A percentile compares a stretch with the other conserved stretches of the same genome.
Evolutionary conservation across 169 alveolate genomes (phyloP).

Genomic region (Eimeria maxima): DNA sequence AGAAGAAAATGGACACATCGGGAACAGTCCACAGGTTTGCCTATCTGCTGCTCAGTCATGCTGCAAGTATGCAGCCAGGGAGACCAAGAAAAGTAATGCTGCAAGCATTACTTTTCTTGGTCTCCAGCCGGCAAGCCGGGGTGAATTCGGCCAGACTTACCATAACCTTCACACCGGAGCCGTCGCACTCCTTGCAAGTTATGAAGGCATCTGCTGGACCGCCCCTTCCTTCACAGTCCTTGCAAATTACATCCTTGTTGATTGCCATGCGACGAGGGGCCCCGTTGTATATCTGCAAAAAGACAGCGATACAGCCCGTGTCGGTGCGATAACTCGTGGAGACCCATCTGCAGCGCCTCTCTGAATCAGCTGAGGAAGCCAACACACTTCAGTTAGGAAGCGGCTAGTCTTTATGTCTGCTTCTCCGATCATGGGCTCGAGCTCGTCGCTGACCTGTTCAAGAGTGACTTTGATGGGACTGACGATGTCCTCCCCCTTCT

Average conservation of each 20-base stretch:
- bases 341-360: too few species aligned
- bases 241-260: constrained; percentile 96
- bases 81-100: too few species aligned
- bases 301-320: background rate
- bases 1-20: too few species aligned
- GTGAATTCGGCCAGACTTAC: constrained; percentile 28
- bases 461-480: constrained; percentile 95
- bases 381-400: background rate
- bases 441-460: constrained; percentile 93
- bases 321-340: too few species aligned
- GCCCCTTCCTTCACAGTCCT: constrained; percentile 98
- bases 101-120: too few species aligned
- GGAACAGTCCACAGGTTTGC: too few species aligned
- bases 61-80: too few species aligned
- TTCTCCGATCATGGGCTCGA: constrained; percentile 67
- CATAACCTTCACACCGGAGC: constrained; percentile 91
- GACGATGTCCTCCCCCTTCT: constrained; percentile 95
- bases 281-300: constrained; percentile 95
- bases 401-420: background rate
- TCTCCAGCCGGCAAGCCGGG: background rate
- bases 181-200: constrained; percentile 97
- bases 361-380: too few species aligned
- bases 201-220: constrained; percentile 96
- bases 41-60: too few species aligned
- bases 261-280: constrained; percentile 96